Percentiles rank a stretch among this genome's conserved stretches.
Evolutionary conservation across 2,329 filamentous ascomycete genomes (phyloP).

Genomic region (Biscogniauxia mediterranea): DNA sequence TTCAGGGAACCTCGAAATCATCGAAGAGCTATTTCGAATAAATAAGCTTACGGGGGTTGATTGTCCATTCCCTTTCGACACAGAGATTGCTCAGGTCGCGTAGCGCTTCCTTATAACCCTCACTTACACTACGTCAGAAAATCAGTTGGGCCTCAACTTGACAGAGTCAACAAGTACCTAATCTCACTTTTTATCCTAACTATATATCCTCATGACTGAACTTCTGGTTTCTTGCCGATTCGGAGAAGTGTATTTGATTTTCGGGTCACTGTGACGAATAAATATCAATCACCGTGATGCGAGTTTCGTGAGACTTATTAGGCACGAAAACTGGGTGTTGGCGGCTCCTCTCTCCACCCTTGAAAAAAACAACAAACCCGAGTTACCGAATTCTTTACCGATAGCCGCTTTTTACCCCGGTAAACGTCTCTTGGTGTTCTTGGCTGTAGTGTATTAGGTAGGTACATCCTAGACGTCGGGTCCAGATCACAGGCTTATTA

Average conservation of each 20-base stretch:
- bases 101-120: no score
- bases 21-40: not conserved
- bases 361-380: no score
- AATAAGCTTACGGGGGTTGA: not conserved
- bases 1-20: constrained; percentile 28
- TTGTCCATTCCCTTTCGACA: no score
- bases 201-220: no score
- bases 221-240: no score
- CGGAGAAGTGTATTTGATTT: no score
- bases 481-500: not conserved
- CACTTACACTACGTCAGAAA: not conserved
- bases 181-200: not conserved
- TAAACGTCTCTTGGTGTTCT: not conserved
- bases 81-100: not conserved
- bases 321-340: not conserved
- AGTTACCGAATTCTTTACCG: not conserved
- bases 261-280: not conserved
- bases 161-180: not conserved
- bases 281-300: not conserved
- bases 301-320: not conserved
- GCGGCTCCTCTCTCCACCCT: not conserved
- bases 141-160: not conserved
- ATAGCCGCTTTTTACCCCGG: constrained; percentile 2
- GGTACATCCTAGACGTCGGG: not conserved
- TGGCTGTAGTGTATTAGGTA: not conserved